Base-by-base conservation (phyloP, 73 alveolate genomes). In the Symbiodinium natans region DNA sequence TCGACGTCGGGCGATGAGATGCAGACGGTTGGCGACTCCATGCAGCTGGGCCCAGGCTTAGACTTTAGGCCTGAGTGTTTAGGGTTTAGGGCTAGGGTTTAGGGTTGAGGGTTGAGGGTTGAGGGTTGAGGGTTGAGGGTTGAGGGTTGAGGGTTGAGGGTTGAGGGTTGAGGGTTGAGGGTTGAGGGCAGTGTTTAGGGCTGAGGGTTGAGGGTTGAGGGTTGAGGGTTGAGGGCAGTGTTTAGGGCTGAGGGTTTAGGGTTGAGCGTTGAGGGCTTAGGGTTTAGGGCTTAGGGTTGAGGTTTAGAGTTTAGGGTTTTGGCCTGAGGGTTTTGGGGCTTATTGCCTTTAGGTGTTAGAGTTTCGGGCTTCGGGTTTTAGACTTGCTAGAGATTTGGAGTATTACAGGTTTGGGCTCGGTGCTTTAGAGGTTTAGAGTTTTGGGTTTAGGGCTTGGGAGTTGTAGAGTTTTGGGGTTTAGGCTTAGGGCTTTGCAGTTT, bases 21-120 rank as follows among this genome's bases (percentile, higher is more conserved):
- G 94, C 38, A 19, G 31, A 46, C 94, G 9, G 84, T 87, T 40
- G 68, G 86, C 41, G 40, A 48, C 15, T 87, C 94, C 21, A 48
- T 59, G 94, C 85, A 3, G 9, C 94, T 38, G 23, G 84, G 59
- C 13, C 59, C 13, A 13, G 21, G 6, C 31, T 56, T 25, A 56
- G 75, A 0, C 1, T 25, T 56, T 1, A 25, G 75, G 75, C 10
- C 8, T 56, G 31, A 56, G 74, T 13, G 31, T 56, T 9, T 56
- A 56, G 31, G 74, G 74, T 56, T 56, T n/a, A 56, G 56, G 11
- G 56, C n/a, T n/a, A n/a, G n/a, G 75, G 10, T 56, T 56, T 6
- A 2, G 75, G 75, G 75, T 25, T 1, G 10, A 25, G 59, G 75
- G 7, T 0, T 13, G 13, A 13, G 59, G 59, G 27, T 1, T 2